A percentile compares a stretch with the other conserved stretches of the same genome.
phyloP scores from a whole-genome alignment of 192 early-diverging fungal species.

The Umbelopsis sp. region DNA sequence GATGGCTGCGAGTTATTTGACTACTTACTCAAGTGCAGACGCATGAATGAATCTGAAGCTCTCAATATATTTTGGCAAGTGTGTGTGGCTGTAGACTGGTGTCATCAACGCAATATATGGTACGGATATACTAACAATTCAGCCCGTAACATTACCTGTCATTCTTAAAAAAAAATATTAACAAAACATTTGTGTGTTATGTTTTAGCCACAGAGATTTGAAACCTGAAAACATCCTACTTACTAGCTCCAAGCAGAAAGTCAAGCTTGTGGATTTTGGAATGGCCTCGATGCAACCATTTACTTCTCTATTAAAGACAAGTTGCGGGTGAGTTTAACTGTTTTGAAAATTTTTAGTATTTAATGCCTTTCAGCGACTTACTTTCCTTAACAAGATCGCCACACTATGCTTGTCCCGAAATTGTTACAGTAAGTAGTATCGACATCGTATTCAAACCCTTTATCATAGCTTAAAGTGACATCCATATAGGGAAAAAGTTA shows the following conservation, averaged over 20 bases:
- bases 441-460: not conserved
- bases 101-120: slow-evolving; percentile 40
- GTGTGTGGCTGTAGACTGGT: slow-evolving; percentile 59
- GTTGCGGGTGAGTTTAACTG: slow-evolving; percentile 57
- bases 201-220: slow-evolving; percentile 64
- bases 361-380: slow-evolving; percentile 38
- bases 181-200: not conserved
- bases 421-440: slow-evolving; percentile 29
- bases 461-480: not conserved
- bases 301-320: slow-evolving; percentile 54
- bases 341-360: too few relatives aligned
- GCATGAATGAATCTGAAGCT: slow-evolving; percentile 56
- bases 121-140: slow-evolving; percentile 2
- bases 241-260: slow-evolving; percentile 42
- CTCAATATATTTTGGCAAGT: slow-evolving; percentile 74
- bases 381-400: slow-evolving; percentile 18
- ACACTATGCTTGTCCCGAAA: slow-evolving; percentile 40
- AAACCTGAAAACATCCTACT: slow-evolving; percentile 73
- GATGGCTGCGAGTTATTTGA: slow-evolving; percentile 36
- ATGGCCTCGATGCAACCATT: slow-evolving; percentile 53
- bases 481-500: slow-evolving; percentile 35
- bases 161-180: not conserved
- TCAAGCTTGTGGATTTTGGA: slow-evolving; percentile 70
- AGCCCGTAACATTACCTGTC: not conserved
- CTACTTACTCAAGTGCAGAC: slow-evolving; percentile 26